A percentile compares a stretch with the other conserved stretches of the same genome.
Conservation (phyloP, 352 stramenopile genomes). For the Pythium sp. region DNA sequence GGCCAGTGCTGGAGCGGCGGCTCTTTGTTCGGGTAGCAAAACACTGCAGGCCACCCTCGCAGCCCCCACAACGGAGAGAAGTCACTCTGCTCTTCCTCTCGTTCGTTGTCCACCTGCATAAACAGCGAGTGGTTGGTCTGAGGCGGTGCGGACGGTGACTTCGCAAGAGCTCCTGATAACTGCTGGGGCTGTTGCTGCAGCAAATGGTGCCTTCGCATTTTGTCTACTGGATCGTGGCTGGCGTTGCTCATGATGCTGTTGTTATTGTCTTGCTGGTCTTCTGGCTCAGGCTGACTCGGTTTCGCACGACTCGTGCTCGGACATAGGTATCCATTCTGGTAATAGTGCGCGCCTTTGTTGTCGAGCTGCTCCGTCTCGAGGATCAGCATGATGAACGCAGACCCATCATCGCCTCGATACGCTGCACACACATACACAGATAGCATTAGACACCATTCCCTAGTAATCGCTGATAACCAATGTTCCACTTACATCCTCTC, state of each 20-base stretch:
- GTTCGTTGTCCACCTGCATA: slow-evolving; percentile 49
- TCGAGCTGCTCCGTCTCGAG: slow-evolving; percentile 74
- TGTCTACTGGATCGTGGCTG: not conserved
- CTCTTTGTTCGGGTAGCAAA: slow-evolving; percentile 70
- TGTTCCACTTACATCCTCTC: slow-evolving; percentile 39
- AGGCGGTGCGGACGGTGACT: slow-evolving; percentile 10
- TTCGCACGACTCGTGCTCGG: slow-evolving; percentile 31
- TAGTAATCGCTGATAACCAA: not conserved
- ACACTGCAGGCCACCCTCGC: slow-evolving; percentile 77
- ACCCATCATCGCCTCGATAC: slow-evolving; percentile 44
- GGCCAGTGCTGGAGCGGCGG: slow-evolving; percentile 75
- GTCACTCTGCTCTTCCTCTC: slow-evolving; percentile 68
- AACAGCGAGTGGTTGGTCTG: slow-evolving; percentile 40
- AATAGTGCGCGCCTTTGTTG: slow-evolving; percentile 75
- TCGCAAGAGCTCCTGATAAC: not conserved
- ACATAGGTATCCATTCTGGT: slow-evolving; percentile 74
- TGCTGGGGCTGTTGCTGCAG: slow-evolving; percentile 18
- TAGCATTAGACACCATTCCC: not conserved
- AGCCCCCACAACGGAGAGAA: slow-evolving; percentile 81
- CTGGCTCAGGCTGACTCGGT: slow-evolving; percentile 14
- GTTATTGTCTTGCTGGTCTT: slow-evolving; percentile 14
- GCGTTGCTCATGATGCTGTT: not conserved
- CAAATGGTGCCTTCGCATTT: slow-evolving; percentile 22
- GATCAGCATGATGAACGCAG: slow-evolving; percentile 63
- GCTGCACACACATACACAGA: slow-evolving; percentile 24